Percentiles rank a stretch among this genome's conserved stretches.
Conservation (phyloP, 495 filamentous ascomycete species). For the Talaromyces liani region DNA sequence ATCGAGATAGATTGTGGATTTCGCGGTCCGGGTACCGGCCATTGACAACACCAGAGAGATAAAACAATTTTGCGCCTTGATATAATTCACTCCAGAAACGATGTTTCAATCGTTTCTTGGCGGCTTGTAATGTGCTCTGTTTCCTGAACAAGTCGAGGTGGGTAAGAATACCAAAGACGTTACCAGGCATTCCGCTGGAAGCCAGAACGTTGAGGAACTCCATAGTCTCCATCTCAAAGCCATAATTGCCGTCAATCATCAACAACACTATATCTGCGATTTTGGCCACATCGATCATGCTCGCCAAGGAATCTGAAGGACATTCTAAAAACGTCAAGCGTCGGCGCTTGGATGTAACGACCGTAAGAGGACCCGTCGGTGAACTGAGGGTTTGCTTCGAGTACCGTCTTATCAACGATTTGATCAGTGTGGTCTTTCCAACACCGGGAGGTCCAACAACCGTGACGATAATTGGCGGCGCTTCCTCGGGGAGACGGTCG, state of each 20-base stretch:
- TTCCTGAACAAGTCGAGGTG: slow-evolving; percentile 94
- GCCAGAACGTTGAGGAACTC: slow-evolving; percentile 91
- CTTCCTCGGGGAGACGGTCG: slow-evolving; percentile 89
- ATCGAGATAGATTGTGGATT: slow-evolving; percentile 88
- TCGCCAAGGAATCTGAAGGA: slow-evolving; percentile 82
- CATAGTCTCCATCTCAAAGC: slow-evolving; percentile 99
- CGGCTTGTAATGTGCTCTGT: slow-evolving; percentile 76
- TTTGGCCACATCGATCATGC: slow-evolving; percentile 93
- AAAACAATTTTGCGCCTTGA: slow-evolving; percentile 93
- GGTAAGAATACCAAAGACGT: slow-evolving; percentile 94
- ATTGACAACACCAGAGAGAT: slow-evolving; percentile 90
- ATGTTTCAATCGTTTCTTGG: slow-evolving; percentile 94
- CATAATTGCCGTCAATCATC: slow-evolving; percentile 97
- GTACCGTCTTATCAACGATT: slow-evolving; percentile 89
- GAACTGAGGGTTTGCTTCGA: slow-evolving; percentile 89
- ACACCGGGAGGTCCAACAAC: slow-evolving; percentile 91
- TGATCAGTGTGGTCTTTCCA: slow-evolving; percentile 73
- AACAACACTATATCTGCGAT: slow-evolving; percentile 93
- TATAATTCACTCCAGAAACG: slow-evolving; percentile 95
- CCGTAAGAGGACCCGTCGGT: slow-evolving; percentile 84
- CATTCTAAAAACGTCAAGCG: slow-evolving; percentile 95
- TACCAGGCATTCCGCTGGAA: slow-evolving; percentile 91
- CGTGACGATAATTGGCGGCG: slow-evolving; percentile 85
- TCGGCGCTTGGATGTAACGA: slow-evolving; percentile 89
- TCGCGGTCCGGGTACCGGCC: slow-evolving; percentile 95